Evolutionary conservation across 225 moss, liverwort and hornwort genomes (phyloP).

Genomic region (Pseudisothecium myosuroides): DNA sequence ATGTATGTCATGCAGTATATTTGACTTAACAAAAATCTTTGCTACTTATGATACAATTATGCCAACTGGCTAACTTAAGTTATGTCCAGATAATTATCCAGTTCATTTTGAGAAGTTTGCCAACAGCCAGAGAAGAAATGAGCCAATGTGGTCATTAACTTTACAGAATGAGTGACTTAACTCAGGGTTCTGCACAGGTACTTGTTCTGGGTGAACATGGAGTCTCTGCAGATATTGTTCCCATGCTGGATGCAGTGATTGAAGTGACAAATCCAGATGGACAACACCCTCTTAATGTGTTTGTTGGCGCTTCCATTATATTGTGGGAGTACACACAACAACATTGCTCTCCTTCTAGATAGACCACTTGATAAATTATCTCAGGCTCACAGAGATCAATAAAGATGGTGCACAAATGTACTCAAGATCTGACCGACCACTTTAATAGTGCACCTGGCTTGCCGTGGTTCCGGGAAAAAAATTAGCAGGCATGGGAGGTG

Average conservation of each 20-base stretch:
- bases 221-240: slow-evolving; percentile 36
- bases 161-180: not conserved
- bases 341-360: not conserved
- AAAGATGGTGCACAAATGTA: not conserved
- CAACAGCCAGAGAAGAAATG: not conserved
- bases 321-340: slow-evolving; percentile 69
- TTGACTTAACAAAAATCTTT: not conserved
- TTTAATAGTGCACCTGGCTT: not conserved
- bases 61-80: too few relatives aligned
- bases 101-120: not conserved
- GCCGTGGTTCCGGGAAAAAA: not conserved
- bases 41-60: not conserved
- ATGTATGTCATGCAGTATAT: not conserved
- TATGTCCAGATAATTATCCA: too few relatives aligned
- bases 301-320: slow-evolving; percentile 61
- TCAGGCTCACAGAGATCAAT: not conserved
- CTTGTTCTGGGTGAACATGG: slow-evolving; percentile 60
- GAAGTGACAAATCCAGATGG: slow-evolving; percentile 63
- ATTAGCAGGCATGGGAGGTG: not conserved
- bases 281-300: slow-evolving; percentile 57
- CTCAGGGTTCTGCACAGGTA: not conserved
- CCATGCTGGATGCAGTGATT: slow-evolving; percentile 46
- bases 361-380: not conserved
- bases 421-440: not conserved
- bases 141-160: not conserved